phyloP scores from a whole-genome alignment of 345 rosid species.

The Salix koriyanagi region DNA sequence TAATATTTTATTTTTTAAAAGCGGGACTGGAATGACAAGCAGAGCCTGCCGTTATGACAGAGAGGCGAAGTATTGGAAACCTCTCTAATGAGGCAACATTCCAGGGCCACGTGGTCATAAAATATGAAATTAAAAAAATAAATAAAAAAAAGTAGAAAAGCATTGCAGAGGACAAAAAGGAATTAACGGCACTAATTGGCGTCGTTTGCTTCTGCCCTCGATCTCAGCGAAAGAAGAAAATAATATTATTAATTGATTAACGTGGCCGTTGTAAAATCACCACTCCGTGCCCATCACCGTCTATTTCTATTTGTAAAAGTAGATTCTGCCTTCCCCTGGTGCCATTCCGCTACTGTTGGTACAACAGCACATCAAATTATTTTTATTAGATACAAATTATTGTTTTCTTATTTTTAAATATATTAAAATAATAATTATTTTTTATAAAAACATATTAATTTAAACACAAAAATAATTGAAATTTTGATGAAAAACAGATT shows the following conservation, averaged over 20 bases:
- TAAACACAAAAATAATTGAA: not conserved
- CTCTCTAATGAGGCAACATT: too few species aligned
- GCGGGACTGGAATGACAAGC: too few species aligned
- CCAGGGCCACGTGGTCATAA: not conserved
- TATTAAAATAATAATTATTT: not conserved
- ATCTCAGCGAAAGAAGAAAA: slow-evolving; percentile 22
- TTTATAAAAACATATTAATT: too few species aligned
- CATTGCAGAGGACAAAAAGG: not conserved
- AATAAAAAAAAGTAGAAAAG: not conserved
- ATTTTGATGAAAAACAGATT: too few species aligned
- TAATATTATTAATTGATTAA: not conserved
- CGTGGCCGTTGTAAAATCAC: not conserved
- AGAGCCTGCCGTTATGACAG: too few species aligned
- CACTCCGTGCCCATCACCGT: slow-evolving; percentile 15
- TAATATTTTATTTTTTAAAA: too few species aligned
- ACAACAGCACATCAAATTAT: not conserved
- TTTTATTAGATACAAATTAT: too few species aligned
- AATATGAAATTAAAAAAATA: not conserved
- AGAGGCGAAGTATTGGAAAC: too few species aligned
- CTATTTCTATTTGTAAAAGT: slow-evolving; percentile 5
- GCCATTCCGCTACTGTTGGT: slow-evolving; percentile 13
- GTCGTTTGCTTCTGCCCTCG: slow-evolving; percentile 22
- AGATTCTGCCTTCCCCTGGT: slow-evolving; percentile 14
- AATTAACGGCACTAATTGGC: slow-evolving; percentile 13
- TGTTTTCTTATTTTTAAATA: not conserved